Evolutionary conservation across 768 basidiomycete species (phyloP), one percentile per base, ranked within the genome.

Genomic region (Xerocomus spinulosus): DNA sequence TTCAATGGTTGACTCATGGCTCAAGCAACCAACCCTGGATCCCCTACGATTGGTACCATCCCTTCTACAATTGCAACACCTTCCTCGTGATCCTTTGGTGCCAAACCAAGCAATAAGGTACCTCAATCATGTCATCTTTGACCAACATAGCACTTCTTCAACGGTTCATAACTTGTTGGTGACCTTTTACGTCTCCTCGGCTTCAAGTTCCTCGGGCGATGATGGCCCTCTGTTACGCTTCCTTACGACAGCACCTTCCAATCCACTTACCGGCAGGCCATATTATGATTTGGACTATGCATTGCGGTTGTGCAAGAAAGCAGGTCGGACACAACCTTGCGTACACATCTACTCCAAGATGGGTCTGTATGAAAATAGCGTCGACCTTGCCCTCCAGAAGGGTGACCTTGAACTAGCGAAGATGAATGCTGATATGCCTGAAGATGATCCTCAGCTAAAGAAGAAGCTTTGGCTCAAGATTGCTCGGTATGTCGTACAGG

Each of bases 401-500:
- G 95, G 93, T 6, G 96, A 99, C 61, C 64, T 99, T 47, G 96
- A 98, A 53, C 72, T 98, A 21, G 96, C 96, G 8, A 96, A 91
- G 70, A 80, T 86, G 55, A 94, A 96, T 57, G 96, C 96, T 3
- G 92, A 99, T 62, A 86, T 86, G 78, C 92, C 92, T 8, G 91
- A 90, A 56, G 92, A 92, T 50, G 94, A 98, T 59, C 81, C 81
- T 44, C 79, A 80, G 28, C 62, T 97, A 53, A 73, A 90, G 51
- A 98, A 95, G 74, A 93, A 92, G 67, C 72, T 99, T 44, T 99
- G 96, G 96, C 73, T 99, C 44, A 98, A 97, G 73, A 92, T 98
- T 56, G 96, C 96, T n/a, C 87, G 87, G 53, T 94, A 94, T 68
- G 94, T 98, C 35, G 94, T 99, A 13, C 92, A 95, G 61, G 92